Evolutionary conservation across 768 basidiomycete genomes (phyloP), one percentile per base, ranked within the genome.

Genomic region (Lactarius psammicola): DNA sequence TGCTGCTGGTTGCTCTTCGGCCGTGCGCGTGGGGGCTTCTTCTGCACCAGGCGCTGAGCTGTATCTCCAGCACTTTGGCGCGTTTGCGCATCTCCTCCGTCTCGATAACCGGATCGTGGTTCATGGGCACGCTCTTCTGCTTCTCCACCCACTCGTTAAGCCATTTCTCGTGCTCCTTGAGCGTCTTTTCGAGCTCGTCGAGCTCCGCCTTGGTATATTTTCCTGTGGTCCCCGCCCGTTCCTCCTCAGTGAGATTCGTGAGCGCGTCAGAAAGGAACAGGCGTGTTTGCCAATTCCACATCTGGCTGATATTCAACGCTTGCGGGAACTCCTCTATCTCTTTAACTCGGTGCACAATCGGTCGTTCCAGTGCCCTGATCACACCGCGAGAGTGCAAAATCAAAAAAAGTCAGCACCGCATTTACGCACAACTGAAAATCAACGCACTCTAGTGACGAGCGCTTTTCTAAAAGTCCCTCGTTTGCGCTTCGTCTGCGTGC

Each of bases 141-240:
- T 85, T 87, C 79, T 90, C 88, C 17, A 95, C 88, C 76, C 85
- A 84, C 63, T 85, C 87, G 69, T 86, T 80, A 68, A 98, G 78
- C 97, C 97, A 99, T 31, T 77, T 69, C 76, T 93, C 92, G 71
- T 93, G 88, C 59, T 91, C 90, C 72, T 84, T 84, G 64, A 97
- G 78, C 63, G 86, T 81, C 73, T 81, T 85, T 76, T 95, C 89
- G 20, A 98, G 86, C 2, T 74, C 80, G 63, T 89, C 88, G 18
- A 98, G 81, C 75, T 99, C 97, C n/a, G 87, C 90, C 18, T 80
- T 74, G 0, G 94, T 95, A 86, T 90, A 97, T 73, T 90, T 92
- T 0, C 89, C 87, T 0, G 85, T 86, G 8, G 86, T 76, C 5
- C 82, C 87, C 0, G 80, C 81, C 11, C 81, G 80, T 17, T 80